These are phyloP conservation scores for Schwanniomyces polymorphus DNA, from an alignment of 805 yeast species.

Conservation along the genomic window DNA sequence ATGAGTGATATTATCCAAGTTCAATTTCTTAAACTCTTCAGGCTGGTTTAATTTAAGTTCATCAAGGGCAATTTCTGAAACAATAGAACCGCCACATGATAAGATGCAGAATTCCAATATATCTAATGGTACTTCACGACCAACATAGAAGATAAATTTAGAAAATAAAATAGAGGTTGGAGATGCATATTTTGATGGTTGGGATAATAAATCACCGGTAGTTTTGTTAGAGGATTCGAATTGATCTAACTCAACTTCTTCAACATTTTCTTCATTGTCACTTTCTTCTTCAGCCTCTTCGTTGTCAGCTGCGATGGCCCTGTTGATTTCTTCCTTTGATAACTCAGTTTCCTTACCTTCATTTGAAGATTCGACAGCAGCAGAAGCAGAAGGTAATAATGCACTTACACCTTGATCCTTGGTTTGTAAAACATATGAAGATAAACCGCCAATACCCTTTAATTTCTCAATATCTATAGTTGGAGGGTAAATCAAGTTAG, in stretches of 20 bases:
- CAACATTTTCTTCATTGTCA: conserved; percentile 17
- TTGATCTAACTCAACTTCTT: conserved; percentile 55
- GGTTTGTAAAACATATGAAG: conserved; percentile 74
- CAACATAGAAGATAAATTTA: conserved; percentile 78
- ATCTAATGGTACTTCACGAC: conserved; percentile 95
- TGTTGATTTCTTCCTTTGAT: conserved; percentile 40
- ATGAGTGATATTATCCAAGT: conserved; percentile 77
- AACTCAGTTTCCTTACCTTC: conserved; percentile 35
- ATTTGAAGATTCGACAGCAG: conserved; percentile 17
- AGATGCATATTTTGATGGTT: conserved; percentile 57
- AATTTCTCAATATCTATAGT: conserved; percentile 67
- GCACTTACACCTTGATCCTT: conserved; percentile 33
- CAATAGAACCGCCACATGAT: conserved; percentile 81
- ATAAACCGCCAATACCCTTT: conserved; percentile 87
- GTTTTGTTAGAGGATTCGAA: conserved; percentile 65
- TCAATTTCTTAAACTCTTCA: conserved; percentile 46
- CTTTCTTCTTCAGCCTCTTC: conserved; percentile 13
- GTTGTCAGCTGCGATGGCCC: conserved; percentile 53
- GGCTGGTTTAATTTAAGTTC: conserved; percentile 57
- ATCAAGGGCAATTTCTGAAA: conserved; percentile 86
- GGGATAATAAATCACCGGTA: conserved; percentile 69
- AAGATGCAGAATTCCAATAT: conserved; percentile 83
- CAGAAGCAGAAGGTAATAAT: conserved; percentile 33
- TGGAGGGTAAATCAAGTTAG: conserved; percentile 90
- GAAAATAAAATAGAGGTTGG: conserved; percentile 68